Evolutionary conservation across 2,329 filamentous ascomycete species (phyloP).

Genomic region (Lasiodiplodia gonubiensis): DNA sequence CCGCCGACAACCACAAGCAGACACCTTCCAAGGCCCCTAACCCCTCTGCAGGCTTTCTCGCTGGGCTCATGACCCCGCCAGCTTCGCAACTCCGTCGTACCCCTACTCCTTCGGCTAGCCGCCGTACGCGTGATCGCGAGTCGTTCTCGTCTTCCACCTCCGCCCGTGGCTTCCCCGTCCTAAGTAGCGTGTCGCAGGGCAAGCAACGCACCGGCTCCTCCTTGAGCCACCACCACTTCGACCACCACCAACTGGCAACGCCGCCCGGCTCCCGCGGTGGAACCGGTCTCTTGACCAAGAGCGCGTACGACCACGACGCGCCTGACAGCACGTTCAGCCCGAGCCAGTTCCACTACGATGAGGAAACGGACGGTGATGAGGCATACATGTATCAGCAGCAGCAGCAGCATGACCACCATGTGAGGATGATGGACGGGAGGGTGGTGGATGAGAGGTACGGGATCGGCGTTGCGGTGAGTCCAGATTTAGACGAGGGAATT

Average conservation of each 20-base stretch:
- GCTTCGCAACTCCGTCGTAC: slow-evolving; percentile 61
- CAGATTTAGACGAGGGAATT: slow-evolving; percentile 7
- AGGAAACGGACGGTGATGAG: background rate
- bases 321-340: slow-evolving; percentile 54
- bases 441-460: slow-evolving; percentile 4
- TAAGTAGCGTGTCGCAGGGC: slow-evolving; percentile 36
- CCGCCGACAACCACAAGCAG: slow-evolving; percentile 24
- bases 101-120: slow-evolving; percentile 33
- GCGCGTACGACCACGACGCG: slow-evolving; percentile 65
- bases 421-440: background rate
- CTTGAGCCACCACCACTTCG: slow-evolving; percentile 4
- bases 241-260: slow-evolving; percentile 27
- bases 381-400: background rate
- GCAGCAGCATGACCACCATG: background rate
- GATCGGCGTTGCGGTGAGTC: slow-evolving; percentile 16
- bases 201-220: slow-evolving; percentile 7
- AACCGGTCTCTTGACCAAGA: slow-evolving; percentile 54
- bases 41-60: slow-evolving; percentile 68
- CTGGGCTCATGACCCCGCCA: slow-evolving; percentile 88
- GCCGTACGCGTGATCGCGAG: slow-evolving; percentile 33
- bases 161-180: slow-evolving; percentile 7
- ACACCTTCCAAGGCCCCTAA: slow-evolving; percentile 62
- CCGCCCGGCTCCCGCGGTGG: slow-evolving; percentile 35
- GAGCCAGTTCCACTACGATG: slow-evolving; percentile 18
- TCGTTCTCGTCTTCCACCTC: slow-evolving; percentile 39